Conservation (phyloP, 2,329 filamentous ascomycete genomes). For the Fusarium caatingaense region DNA sequence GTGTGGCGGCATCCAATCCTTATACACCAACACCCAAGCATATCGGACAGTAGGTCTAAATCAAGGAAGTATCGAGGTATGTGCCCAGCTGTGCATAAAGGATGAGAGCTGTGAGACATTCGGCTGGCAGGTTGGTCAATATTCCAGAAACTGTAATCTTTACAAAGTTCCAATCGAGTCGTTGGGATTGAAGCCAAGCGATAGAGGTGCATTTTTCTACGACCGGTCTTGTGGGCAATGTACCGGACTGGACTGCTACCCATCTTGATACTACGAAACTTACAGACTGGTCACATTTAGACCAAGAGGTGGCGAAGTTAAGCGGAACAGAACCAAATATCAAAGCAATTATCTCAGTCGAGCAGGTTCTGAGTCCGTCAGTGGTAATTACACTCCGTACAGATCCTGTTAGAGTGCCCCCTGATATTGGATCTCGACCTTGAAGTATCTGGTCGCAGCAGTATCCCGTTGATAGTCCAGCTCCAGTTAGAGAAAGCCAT, state of each 20-base stretch:
- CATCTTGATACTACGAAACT: background rate
- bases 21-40: background rate
- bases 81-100: background rate
- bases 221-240: constrained; percentile 8
- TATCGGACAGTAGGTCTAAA: background rate
- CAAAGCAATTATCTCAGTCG: background rate
- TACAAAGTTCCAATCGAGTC: background rate
- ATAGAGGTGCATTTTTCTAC: constrained; percentile 1
- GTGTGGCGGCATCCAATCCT: background rate
- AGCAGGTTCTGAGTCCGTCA: background rate
- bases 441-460: background rate
- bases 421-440: background rate
- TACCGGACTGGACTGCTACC: background rate
- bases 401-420: background rate
- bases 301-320: background rate
- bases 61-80: constrained; percentile 3
- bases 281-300: background rate
- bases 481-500: background rate
- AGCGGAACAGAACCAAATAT: background rate
- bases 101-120: constrained; percentile 6
- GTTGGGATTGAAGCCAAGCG: background rate
- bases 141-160: background rate
- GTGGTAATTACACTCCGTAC: background rate
- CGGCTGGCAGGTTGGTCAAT: background rate
- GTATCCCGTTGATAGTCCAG: background rate